Conservation (phyloP, 208 protist genomes). For the Crithidia brevicula region DNA sequence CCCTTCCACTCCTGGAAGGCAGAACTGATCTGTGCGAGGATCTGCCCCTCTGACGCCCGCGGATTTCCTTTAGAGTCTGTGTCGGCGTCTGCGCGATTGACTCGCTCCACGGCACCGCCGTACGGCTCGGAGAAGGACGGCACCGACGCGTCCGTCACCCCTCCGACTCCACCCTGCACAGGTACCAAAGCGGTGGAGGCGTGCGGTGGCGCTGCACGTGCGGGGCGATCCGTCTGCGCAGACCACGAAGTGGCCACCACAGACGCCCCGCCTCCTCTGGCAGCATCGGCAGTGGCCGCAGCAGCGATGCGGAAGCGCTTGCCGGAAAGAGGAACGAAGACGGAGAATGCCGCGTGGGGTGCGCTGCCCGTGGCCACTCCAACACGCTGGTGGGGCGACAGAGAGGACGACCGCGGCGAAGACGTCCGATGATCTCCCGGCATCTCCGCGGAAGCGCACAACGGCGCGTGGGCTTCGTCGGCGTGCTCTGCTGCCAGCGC, state of each 20-base stretch:
- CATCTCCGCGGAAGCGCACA: background rate
- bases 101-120: too few relatives aligned
- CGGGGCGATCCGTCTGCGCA: background rate
- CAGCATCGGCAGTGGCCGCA: background rate
- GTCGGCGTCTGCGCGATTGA: too few relatives aligned
- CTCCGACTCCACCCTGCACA: background rate
- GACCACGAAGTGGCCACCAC: constrained; percentile 7
- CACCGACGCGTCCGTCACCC: too few relatives aligned
- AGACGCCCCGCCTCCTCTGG: background rate
- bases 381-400: background rate
- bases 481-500: constrained; percentile 9
- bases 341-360: background rate
- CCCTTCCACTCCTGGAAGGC: constrained; percentile 5
- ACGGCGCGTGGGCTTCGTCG: background rate
- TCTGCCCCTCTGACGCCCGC: background rate
- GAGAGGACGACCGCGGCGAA: background rate
- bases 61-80: too few relatives aligned
- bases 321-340: background rate
- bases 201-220: background rate
- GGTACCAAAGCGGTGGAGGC: background rate
- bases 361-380: background rate
- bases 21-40: background rate
- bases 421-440: too few relatives aligned
- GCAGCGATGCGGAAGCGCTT: constrained; percentile 14
- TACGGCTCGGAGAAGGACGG: too few relatives aligned